Evolutionary conservation across 371 early-diverging fungal genomes (phyloP), one percentile per base, ranked within the genome.

Genomic region (Mucor circinelloides): DNA sequence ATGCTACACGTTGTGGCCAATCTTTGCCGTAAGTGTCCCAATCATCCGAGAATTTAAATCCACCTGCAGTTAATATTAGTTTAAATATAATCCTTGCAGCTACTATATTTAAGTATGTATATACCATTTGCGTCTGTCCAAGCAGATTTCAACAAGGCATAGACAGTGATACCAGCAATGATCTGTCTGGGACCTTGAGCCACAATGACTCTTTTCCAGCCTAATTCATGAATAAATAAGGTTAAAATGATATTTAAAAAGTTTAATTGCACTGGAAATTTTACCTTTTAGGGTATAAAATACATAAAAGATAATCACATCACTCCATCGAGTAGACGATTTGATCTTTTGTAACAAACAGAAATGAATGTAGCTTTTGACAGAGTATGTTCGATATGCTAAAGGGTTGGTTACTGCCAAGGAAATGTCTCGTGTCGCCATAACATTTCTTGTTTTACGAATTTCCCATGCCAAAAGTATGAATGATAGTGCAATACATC

Each of bases 131-230:
- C 21, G 15, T 64, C 67, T 10, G 72, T 80, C 80, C 81, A 80
- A 6, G 76, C 76, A 9, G 75, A 66, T 17, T 67, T 40, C 27
- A 74, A 58, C 23, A 79, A 54, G 31, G 80, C 69, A 32, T 69
- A 72, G 8, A 77, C 73, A 6, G 82, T 82, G 36, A 82, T 52
- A 46, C 75, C 75, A 17, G 79, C 78, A 63, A 95, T 87, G 36
- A 90, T 86, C 72, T 93, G 93, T 55, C 95, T 90, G 17, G 95
- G 95, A 7, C 91, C 85, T 67, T 94, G 94, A 59, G 96, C 94
- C 60, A 96, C 83, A 54, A 96, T 67, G 0, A 95, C 77, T 52
- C 93, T 86, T 74, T 94, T 95, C 95, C 96, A 95, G 54, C 91
- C 90, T 88, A 69, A 36, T n/a, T n/a, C n/a, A 25, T 10, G 19